These are phyloP conservation scores for Selenicereus undatus DNA, from an alignment of 148 eudicot species.

Conservation along the genomic window DNA sequence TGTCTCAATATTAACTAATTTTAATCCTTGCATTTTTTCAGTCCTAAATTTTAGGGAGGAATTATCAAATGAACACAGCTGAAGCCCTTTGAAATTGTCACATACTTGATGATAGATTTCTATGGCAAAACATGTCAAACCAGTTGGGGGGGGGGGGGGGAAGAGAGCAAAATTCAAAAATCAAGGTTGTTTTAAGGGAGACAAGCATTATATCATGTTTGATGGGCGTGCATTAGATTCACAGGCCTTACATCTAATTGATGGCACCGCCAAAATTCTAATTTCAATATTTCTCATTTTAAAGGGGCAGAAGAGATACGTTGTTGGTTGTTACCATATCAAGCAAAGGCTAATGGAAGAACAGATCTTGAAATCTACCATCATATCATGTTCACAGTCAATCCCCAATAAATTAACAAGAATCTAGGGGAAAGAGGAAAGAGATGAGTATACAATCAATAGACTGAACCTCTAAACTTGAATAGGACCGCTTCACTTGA, in stretches of 20 bases:
- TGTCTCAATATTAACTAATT: background rate
- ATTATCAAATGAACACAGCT: background rate
- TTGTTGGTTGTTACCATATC: no score
- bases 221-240: background rate
- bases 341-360: background rate
- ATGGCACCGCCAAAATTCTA: no score
- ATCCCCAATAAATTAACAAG: background rate
- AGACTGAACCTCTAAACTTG: background rate
- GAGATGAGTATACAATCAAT: background rate
- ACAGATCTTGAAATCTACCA: background rate
- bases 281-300: no score
- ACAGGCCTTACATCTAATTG: no score
- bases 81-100: background rate
- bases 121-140: background rate
- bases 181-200: background rate
- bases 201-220: background rate
- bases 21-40: background rate
- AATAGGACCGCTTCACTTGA: background rate
- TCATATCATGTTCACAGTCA: no score
- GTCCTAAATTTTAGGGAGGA: background rate
- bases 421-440: background rate
- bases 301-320: no score
- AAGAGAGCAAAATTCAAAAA: no score
- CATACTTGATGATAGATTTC: background rate
- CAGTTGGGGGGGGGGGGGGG: background rate